A percentile compares a stretch with the other conserved stretches of the same genome.
Evolutionary conservation across 176 grass and related monocot genomes (phyloP).

Genomic region (Bothriochloa decipiens): DNA sequence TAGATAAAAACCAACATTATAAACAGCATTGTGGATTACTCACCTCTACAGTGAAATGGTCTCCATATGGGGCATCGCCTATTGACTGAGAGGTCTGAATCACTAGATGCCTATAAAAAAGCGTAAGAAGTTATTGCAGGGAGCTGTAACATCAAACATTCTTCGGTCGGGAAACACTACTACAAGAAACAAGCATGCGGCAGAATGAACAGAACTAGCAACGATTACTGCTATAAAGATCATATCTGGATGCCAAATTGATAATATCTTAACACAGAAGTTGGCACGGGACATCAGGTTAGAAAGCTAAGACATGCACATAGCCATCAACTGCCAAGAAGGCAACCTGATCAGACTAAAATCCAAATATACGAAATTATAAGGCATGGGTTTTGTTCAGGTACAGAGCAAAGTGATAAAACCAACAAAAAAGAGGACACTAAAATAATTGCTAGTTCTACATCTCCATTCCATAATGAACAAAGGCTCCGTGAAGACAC

Average conservation of each 20-base stretch:
- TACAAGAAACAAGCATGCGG: conserved; percentile 11
- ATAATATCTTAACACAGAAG: conserved; percentile 12
- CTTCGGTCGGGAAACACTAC: conserved; percentile 20
- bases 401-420: not conserved
- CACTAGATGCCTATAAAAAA: conserved; percentile 59
- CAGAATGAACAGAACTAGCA: conserved; percentile 14
- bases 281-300: not conserved
- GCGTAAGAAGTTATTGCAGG: conserved; percentile 32
- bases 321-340: not conserved
- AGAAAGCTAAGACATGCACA: conserved; percentile 21
- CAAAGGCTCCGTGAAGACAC: conserved; percentile 10
- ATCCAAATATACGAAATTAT: not conserved
- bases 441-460: conserved; percentile 31
- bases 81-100: conserved; percentile 84
- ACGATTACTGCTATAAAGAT: not conserved
- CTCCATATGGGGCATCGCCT: conserved; percentile 81
- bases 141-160: conserved; percentile 24
- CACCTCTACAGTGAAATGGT: conserved; percentile 94
- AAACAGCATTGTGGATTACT: conserved; percentile 16
- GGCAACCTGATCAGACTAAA: not conserved
- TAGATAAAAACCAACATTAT: conserved; percentile 42
- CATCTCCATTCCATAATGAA: conserved; percentile 30
- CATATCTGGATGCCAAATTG: not conserved
- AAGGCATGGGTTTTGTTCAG: not conserved
- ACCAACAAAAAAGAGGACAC: conserved; percentile 34